phyloP scores from a whole-genome alignment of 108 stramenopile species.

The Conticribra weissflogii region DNA sequence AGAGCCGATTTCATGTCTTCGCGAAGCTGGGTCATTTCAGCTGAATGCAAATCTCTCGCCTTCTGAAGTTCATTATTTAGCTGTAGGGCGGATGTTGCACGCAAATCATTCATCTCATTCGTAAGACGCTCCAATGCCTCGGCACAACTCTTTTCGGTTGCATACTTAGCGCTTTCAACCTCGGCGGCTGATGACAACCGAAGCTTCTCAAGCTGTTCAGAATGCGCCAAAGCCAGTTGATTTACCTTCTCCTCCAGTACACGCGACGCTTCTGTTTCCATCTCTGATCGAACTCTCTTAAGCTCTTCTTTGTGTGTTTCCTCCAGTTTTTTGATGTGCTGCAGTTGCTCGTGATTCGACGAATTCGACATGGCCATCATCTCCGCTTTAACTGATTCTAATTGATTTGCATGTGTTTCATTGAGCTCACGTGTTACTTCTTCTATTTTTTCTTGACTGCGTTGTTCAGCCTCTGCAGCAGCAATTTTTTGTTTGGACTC shows the following conservation, averaged over 20 bases:
- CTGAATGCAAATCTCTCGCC: no score
- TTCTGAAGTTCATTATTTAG: no score
- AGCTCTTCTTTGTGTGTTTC: constrained; percentile 10
- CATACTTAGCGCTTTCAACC: neutral
- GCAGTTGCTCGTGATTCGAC: constrained; percentile 14
- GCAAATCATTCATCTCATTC: constrained; percentile 16
- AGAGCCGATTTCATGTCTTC: no score
- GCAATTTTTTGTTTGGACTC: constrained; percentile 16
- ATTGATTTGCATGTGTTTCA: constrained; percentile 7
- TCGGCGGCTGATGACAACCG: neutral
- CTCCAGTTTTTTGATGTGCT: neutral
- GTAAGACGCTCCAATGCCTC: neutral
- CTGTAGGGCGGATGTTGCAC: no score
- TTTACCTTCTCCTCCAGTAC: constrained; percentile 37
- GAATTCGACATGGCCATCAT: constrained; percentile 8
- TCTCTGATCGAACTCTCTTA: constrained; percentile 27
- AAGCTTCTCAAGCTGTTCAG: constrained; percentile 37
- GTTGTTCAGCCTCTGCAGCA: constrained; percentile 9
- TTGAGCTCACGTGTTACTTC: constrained; percentile 11
- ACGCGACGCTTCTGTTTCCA: constrained; percentile 35
- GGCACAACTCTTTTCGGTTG: neutral
- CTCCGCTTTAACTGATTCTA: constrained; percentile 15
- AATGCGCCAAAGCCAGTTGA: constrained; percentile 38
- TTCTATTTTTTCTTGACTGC: neutral
- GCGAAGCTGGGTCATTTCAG: no score